These are phyloP conservation scores for Gastrolobium bilobum DNA, from an alignment of 306 rosid species.

Conservation along the genomic window DNA sequence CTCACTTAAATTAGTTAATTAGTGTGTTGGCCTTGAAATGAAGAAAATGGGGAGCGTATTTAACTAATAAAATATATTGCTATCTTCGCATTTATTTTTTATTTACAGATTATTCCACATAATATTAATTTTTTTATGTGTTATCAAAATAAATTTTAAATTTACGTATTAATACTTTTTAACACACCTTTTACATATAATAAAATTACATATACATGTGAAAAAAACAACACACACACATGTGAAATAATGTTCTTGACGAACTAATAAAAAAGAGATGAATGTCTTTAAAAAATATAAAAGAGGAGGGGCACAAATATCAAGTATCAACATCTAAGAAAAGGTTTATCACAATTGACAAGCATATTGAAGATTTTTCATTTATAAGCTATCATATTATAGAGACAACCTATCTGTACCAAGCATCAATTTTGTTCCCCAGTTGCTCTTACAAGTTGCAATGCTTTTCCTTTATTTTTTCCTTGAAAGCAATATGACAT, in stretches of 20 bases:
- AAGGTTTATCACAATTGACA: constrained; percentile 3
- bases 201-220: no score
- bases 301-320: not conserved
- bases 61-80: no score
- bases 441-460: not conserved
- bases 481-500: constrained; percentile 18
- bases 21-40: no score
- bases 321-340: constrained; percentile 17
- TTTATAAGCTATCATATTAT: not conserved
- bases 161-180: no score
- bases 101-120: no score
- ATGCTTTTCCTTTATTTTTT: not conserved
- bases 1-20: no score
- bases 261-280: not conserved
- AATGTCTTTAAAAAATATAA: not conserved
- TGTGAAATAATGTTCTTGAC: not conserved
- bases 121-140: no score
- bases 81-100: no score
- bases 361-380: not conserved
- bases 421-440: not conserved
- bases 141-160: no score
- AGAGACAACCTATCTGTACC: not conserved
- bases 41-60: no score
- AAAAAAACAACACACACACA: no score
- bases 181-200: no score